A percentile compares a stretch with the other conserved stretches of the same genome.
Conservation (phyloP, 805 yeast species). For the Wickerhamiella vanderwaltii region DNA sequence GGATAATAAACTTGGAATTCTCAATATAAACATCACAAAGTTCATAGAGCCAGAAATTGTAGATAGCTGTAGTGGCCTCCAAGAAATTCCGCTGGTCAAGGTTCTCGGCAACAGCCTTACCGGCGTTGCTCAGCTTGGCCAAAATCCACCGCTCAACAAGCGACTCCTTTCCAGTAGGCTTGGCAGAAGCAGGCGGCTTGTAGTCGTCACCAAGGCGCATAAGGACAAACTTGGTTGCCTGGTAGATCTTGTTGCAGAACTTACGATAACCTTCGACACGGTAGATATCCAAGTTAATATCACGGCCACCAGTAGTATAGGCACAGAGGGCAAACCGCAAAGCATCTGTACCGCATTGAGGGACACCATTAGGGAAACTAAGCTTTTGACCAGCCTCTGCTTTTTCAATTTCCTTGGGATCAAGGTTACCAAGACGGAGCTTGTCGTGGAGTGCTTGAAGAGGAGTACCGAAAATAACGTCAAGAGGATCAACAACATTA, state of each 20-base stretch:
- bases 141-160: slow-evolving; percentile 95
- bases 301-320: slow-evolving; percentile 97
- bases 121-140: slow-evolving; percentile 64
- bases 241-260: slow-evolving; percentile 98
- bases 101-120: slow-evolving; percentile 49
- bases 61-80: slow-evolving; percentile 73
- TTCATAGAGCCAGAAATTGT: slow-evolving; percentile 89
- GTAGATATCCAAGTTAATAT: slow-evolving; percentile 86
- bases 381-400: slow-evolving; percentile 80
- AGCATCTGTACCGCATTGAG: slow-evolving; percentile 99
- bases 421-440: slow-evolving; percentile 71
- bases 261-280: slow-evolving; percentile 98
- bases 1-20: slow-evolving; percentile 83
- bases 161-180: slow-evolving; percentile 62
- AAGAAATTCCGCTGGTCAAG: slow-evolving; percentile 81
- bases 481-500: slow-evolving; percentile 91
- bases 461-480: slow-evolving; percentile 81
- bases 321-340: slow-evolving; percentile 96
- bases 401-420: slow-evolving; percentile 72
- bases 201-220: slow-evolving; percentile 86
- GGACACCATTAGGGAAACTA: slow-evolving; percentile 93
- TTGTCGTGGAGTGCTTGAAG: slow-evolving; percentile 69
- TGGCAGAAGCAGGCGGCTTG: slow-evolving; percentile 52
- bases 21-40: slow-evolving; percentile 97
- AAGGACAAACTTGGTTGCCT: slow-evolving; percentile 93